These are phyloP conservation scores for Penicillium brasilianum DNA, from an alignment of 2,329 filamentous ascomycete species.

Conservation along the genomic window DNA sequence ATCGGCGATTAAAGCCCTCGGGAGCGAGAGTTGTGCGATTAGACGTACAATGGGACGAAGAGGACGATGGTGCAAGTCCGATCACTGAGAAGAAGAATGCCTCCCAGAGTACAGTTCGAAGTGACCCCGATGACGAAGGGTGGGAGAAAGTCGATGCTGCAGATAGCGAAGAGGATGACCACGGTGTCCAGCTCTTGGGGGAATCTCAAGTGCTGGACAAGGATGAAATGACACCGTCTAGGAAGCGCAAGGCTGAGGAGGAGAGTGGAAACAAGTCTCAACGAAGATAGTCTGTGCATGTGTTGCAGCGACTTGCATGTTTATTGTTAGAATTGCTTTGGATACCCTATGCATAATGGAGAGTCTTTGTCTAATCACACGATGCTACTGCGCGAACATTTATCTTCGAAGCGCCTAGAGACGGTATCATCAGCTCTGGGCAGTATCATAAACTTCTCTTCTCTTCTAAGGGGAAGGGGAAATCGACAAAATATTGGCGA, in stretches of 20 bases:
- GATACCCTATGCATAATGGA: slow-evolving; percentile 19
- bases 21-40: slow-evolving; percentile 59
- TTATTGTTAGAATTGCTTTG: slow-evolving; percentile 10
- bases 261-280: slow-evolving; percentile 23
- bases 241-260: slow-evolving; percentile 42
- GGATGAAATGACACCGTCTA: slow-evolving; percentile 20
- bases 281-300: slow-evolving; percentile 21
- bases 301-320: slow-evolving; percentile 8
- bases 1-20: slow-evolving; percentile 61
- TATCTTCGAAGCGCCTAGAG: not conserved
- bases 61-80: slow-evolving; percentile 1
- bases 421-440: no score
- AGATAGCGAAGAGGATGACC: slow-evolving; percentile 41
- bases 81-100: slow-evolving; percentile 3
- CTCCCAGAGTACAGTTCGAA: slow-evolving; percentile 1
- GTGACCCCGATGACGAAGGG: slow-evolving; percentile 44
- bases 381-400: not conserved
- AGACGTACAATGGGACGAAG: slow-evolving; percentile 38
- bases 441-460: no score
- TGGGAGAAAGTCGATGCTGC: slow-evolving; percentile 50
- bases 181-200: slow-evolving; percentile 38
- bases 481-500: no score
- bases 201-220: slow-evolving; percentile 42
- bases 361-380: not conserved
- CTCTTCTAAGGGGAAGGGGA: no score